These are phyloP conservation scores for Auricularia cornea DNA, from an alignment of 768 basidiomycete genomes.

Conservation along the genomic window DNA sequence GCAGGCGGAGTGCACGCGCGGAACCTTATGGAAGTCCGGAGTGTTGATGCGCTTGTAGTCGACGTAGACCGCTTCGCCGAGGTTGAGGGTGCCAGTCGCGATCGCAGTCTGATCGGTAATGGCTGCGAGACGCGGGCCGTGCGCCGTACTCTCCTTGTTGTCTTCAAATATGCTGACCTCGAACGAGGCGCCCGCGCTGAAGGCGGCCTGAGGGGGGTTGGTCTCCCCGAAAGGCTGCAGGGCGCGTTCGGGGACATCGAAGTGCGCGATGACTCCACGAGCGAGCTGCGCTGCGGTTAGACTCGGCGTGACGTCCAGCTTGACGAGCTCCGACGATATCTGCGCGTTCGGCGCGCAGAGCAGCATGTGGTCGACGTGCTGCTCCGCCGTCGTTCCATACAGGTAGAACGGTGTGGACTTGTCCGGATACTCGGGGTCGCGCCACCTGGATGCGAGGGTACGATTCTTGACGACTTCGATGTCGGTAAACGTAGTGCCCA, in stretches of 20 bases:
- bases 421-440: slow-evolving; percentile 23
- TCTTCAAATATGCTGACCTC: background rate
- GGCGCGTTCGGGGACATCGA: slow-evolving; percentile 5
- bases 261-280: background rate
- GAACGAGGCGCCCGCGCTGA: background rate
- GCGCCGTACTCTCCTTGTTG: too few relatives aligned
- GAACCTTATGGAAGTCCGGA: too few relatives aligned
- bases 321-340: slow-evolving; percentile 9
- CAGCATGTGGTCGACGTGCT: slow-evolving; percentile 30
- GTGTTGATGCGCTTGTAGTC: too few relatives aligned
- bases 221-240: slow-evolving; percentile 1
- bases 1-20: too few relatives aligned
- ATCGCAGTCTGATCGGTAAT: too few relatives aligned
- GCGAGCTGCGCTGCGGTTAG: background rate
- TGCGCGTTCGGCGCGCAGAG: slow-evolving; percentile 21
- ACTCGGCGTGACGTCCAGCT: background rate
- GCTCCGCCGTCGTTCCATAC: slow-evolving; percentile 24
- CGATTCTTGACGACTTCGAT: slow-evolving; percentile 25
- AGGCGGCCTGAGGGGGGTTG: slow-evolving; percentile 4
- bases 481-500: slow-evolving; percentile 16
- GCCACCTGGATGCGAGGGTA: slow-evolving; percentile 20
- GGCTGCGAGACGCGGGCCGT: too few relatives aligned
- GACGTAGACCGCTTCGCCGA: too few relatives aligned
- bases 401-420: slow-evolving; percentile 32
- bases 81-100: too few relatives aligned